Evolutionary conservation across 2,329 filamentous ascomycete species (phyloP).

Genomic region (Chaetomiaceae sp.): DNA sequence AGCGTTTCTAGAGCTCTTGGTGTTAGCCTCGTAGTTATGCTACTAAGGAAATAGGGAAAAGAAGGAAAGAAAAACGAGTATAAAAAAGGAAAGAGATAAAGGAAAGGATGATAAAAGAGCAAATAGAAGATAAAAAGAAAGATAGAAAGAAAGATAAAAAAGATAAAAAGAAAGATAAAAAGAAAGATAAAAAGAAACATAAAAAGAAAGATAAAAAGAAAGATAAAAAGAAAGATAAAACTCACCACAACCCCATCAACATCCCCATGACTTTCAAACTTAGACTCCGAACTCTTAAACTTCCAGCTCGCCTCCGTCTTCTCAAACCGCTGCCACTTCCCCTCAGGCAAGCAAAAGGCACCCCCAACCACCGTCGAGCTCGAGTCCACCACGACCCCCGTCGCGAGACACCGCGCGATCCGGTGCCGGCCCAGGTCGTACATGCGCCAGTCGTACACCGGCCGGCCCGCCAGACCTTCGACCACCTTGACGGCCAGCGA

Average conservation of each 20-base stretch:
- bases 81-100: no score
- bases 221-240: background rate
- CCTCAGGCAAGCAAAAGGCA: background rate
- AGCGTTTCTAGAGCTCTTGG: background rate
- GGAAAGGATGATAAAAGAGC: background rate
- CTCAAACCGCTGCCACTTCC: background rate
- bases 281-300: background rate
- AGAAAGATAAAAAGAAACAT: no score
- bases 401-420: background rate
- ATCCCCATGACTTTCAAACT: slow-evolving; percentile 1
- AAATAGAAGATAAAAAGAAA: no score
- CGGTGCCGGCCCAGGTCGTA: slow-evolving; percentile 4
- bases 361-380: background rate
- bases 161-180: no score
- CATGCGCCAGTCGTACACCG: background rate
- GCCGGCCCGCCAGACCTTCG: background rate
- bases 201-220: background rate
- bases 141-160: no score
- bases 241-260: background rate
- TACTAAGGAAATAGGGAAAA: no score
- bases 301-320: slow-evolving; percentile 3
- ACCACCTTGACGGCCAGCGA: slow-evolving; percentile 3
- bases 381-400: slow-evolving; percentile 3
- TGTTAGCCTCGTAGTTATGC: no score
- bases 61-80: no score